Evolutionary conservation across 2,329 filamentous ascomycete species (phyloP).

Genomic region (Coniella lustricola): DNA sequence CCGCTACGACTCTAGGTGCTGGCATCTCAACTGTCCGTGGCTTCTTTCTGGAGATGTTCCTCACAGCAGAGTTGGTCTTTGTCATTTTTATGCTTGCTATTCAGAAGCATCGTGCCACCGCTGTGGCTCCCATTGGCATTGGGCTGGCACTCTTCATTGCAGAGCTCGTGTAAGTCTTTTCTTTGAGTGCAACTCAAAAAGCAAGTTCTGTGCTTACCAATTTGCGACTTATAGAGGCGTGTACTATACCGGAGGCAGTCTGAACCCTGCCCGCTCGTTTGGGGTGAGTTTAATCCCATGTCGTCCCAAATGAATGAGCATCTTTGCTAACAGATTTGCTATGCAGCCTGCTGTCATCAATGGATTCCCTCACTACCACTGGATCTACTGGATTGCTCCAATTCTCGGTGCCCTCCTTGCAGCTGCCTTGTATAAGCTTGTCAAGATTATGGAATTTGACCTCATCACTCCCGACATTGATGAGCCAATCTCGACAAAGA

Average conservation of each 20-base stretch:
- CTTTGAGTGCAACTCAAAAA: conserved; percentile 1
- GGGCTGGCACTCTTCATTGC: conserved; percentile 63
- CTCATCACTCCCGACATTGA: conserved; percentile 28
- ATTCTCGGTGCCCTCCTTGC: conserved; percentile 42
- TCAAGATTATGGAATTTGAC: conserved; percentile 46
- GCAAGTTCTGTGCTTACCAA: background rate
- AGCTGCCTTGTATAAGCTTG: conserved; percentile 40
- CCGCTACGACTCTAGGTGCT: conserved; percentile 47
- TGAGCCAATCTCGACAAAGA: conserved; percentile 3
- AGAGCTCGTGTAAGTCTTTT: conserved; percentile 31
- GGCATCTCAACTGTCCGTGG: conserved; percentile 48
- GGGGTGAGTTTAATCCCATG: conserved; percentile 22
- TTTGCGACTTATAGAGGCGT: conserved; percentile 25
- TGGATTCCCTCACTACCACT: conserved; percentile 38
- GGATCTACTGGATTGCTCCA: conserved; percentile 51
- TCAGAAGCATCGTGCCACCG: conserved; percentile 68
- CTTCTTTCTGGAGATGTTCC: conserved; percentile 60
- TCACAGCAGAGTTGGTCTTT: conserved; percentile 56
- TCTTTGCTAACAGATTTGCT: background rate
- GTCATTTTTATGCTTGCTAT: conserved; percentile 63
- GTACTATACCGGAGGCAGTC: conserved; percentile 39
- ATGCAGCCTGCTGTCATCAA: conserved; percentile 34
- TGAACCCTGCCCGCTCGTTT: conserved; percentile 46
- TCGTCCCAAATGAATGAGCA: background rate
- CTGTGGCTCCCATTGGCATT: conserved; percentile 64